Conservation (phyloP, 208 protist genomes). For the Phytomonas francai region DNA sequence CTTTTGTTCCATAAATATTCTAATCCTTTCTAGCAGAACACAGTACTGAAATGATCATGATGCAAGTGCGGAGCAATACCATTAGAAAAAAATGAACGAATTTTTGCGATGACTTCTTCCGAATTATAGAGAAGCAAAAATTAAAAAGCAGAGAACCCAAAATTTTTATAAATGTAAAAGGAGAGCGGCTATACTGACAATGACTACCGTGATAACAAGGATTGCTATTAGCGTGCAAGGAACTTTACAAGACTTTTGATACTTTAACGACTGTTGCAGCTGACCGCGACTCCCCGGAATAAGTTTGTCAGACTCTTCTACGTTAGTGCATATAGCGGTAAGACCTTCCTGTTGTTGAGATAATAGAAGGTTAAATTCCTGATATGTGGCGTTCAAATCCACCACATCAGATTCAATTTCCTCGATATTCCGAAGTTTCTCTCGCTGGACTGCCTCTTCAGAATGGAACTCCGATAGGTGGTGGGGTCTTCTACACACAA, state of each 20-base stretch:
- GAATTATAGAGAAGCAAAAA: conserved; percentile 10
- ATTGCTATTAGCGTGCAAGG: conserved; percentile 44
- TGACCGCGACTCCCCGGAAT: conserved; percentile 52
- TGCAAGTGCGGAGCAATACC: neutral
- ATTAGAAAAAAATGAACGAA: neutral
- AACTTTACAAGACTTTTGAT: conserved; percentile 57
- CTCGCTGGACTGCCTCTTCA: conserved; percentile 63
- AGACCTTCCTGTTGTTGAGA: conserved; percentile 60
- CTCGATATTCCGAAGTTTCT: conserved; percentile 52
- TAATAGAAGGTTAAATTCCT: conserved; percentile 66
- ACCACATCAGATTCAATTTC: conserved; percentile 73
- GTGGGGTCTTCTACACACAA: neutral
- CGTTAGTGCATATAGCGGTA: conserved; percentile 43
- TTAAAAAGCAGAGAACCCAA: conserved; percentile 10
- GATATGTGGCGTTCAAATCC: conserved; percentile 64
- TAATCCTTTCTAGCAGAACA: neutral
- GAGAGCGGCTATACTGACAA: conserved; percentile 44
- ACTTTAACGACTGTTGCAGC: conserved; percentile 38
- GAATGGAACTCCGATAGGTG: conserved; percentile 47
- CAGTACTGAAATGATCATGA: neutral
- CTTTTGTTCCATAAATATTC: neutral
- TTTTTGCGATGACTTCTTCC: neutral
- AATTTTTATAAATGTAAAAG: conserved; percentile 8
- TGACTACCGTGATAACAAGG: conserved; percentile 38
- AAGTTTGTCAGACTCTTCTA: conserved; percentile 39